Percentiles rank a stretch among this genome's conserved stretches.
Conservation (phyloP, 1,284 basidiomycete genomes). For the Microbotryum lychnidis-dioicae region DNA sequence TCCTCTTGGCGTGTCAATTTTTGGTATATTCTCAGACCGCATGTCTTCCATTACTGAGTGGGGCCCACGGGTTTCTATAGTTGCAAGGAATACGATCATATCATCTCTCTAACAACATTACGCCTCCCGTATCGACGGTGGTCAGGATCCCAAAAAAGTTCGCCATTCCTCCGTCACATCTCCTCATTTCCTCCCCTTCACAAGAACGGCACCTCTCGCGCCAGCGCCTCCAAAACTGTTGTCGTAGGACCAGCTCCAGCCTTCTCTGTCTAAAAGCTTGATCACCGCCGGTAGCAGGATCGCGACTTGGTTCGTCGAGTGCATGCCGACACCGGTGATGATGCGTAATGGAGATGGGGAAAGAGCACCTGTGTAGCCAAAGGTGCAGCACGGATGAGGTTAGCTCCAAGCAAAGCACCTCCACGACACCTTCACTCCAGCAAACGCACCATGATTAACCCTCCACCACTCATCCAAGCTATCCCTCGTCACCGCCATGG, state of each 20-base stretch:
- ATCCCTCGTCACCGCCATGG: slow-evolving; percentile 38
- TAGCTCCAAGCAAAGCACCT: not conserved
- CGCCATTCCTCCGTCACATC: too few relatives aligned
- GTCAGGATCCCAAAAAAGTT: too few relatives aligned
- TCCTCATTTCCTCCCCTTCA: too few relatives aligned
- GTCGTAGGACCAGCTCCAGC: slow-evolving; percentile 36
- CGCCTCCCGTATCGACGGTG: too few relatives aligned
- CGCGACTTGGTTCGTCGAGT: slow-evolving; percentile 37
- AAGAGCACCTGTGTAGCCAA: not conserved
- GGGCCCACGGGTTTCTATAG: too few relatives aligned
- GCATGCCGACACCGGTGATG: slow-evolving; percentile 40
- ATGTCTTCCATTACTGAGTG: too few relatives aligned
- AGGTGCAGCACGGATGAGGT: not conserved
- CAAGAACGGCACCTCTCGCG: too few relatives aligned
- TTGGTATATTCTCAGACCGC: too few relatives aligned
- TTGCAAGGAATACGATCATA: too few relatives aligned
- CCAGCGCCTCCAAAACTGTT: not conserved
- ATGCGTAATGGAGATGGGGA: slow-evolving; percentile 35
- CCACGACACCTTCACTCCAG: slow-evolving; percentile 9
- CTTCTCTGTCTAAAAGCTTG: slow-evolving; percentile 37
- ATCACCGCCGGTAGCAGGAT: slow-evolving; percentile 39
- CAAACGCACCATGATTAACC: too few relatives aligned
- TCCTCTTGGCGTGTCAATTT: too few relatives aligned
- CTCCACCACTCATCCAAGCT: slow-evolving; percentile 36
- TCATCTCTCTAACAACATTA: too few relatives aligned